Base-by-base conservation (phyloP, 2,329 filamentous ascomycete species). In the Colletotrichum noveboracense region DNA sequence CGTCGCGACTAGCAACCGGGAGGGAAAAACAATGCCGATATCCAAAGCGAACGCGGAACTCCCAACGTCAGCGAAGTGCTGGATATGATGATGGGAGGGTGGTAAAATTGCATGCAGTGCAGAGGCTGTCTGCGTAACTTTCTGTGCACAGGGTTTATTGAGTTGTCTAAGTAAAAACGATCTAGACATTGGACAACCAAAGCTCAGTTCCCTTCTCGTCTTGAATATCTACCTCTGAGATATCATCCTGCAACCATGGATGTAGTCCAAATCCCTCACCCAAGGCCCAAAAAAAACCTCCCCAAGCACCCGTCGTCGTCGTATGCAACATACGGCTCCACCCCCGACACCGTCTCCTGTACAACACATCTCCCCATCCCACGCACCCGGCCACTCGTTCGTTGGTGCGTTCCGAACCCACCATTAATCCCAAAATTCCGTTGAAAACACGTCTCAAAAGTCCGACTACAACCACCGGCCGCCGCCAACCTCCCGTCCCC, bases 151-250 rank as follows among this genome's bases (percentile, higher is more conserved):
- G 36, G 8, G 16, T 43, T 43, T 5, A 43, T 3, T 1, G 5
- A 18, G 16, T 43, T 43, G 9, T 43, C 18, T n/a, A 0, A 18
- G 36, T n/a, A 43, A 10, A n/a, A 43, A n/a, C 0, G 5, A n/a
- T 10, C 3, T 43, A n/a, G 38, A 43, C 18, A n/a, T n/a, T n/a
- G 38, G 8, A 3, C 8, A n/a, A 43, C 4, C 0, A 48, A n/a
- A 0, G 38, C 38, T 4, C 38, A 48, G 1, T n/a, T 3, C 5
- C 9, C 38, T 2, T 0, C 38, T 48, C 18, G 18, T 12, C 18
- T 4, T n/a, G 38, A n/a, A 12, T 2, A 48, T 12, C 18, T 6
- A 0, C 9, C 18, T n/a, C 18, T 48, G 38, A 10, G 10, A 12
- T n/a, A 48, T 1, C 38, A 48, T 7, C 3, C 18, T 6, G 38